phyloP scores from a whole-genome alignment of 1,284 basidiomycete species.

The Sporisorium iseilematis-ciliati region DNA sequence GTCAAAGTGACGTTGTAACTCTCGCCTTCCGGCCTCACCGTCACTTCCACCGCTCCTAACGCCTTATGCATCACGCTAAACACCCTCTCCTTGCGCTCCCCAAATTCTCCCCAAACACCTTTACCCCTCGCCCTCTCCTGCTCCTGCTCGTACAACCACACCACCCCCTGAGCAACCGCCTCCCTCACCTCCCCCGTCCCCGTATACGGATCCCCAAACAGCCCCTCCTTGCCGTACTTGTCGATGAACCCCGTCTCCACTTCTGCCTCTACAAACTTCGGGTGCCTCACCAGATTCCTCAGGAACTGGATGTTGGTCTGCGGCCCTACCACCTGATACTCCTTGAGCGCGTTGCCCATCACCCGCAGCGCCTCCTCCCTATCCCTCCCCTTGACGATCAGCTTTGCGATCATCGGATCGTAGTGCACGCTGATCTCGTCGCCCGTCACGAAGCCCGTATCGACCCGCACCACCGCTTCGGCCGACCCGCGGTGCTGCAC shows the following conservation, averaged over 20 bases:
- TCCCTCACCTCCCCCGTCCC: slow-evolving; percentile 8
- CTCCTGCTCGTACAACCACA: slow-evolving; percentile 18
- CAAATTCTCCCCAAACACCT: slow-evolving; percentile 14
- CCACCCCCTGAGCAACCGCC: slow-evolving; percentile 30
- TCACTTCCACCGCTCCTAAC: slow-evolving; percentile 18
- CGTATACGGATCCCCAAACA: slow-evolving; percentile 42
- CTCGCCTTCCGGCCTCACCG: background rate
- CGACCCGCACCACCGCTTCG: slow-evolving; percentile 80
- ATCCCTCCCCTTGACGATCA: slow-evolving; percentile 89
- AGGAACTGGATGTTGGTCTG: slow-evolving; percentile 92
- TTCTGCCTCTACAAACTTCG: slow-evolving; percentile 81
- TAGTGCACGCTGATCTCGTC: slow-evolving; percentile 81
- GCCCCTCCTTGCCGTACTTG: slow-evolving; percentile 35
- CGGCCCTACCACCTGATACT: slow-evolving; percentile 91
- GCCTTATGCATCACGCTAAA: slow-evolving; percentile 23
- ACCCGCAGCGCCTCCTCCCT: slow-evolving; percentile 86
- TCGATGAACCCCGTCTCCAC: slow-evolving; percentile 94
- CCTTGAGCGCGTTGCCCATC: slow-evolving; percentile 82
- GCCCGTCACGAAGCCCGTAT: slow-evolving; percentile 83
- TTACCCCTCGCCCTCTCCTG: slow-evolving; percentile 75
- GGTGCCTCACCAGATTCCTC: slow-evolving; percentile 80
- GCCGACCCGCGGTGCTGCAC: slow-evolving; percentile 43
- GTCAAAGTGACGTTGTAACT: slow-evolving; percentile 10
- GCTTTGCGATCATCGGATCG: slow-evolving; percentile 92
- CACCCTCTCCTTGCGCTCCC: background rate